phyloP scores from a whole-genome alignment of 257 asterid species.

The Nicotiana paniculata region DNA sequence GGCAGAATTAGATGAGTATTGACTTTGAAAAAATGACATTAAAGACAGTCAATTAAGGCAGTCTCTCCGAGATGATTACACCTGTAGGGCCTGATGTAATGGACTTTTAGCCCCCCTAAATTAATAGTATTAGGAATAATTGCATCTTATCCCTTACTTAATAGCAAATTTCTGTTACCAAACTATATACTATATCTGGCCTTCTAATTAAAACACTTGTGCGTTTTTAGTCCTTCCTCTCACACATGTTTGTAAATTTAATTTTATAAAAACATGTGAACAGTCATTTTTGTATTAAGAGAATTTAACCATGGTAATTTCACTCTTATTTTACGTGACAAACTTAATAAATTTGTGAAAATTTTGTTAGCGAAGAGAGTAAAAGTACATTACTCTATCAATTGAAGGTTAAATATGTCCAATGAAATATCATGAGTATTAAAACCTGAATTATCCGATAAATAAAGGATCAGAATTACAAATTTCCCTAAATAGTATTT shows the following conservation, averaged over 20 bases:
- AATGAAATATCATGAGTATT: background rate
- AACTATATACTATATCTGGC: background rate
- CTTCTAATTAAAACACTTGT: background rate
- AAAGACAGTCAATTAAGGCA: constrained; percentile 33
- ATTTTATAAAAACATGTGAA: background rate
- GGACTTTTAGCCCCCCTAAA: background rate
- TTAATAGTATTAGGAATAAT: background rate
- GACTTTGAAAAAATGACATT: constrained; percentile 22
- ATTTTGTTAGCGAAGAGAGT: background rate
- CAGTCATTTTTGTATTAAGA: background rate
- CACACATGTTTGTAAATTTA: background rate
- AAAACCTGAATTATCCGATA: background rate
- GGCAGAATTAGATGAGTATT: constrained; percentile 17
- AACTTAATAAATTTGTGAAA: background rate
- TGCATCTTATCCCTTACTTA: background rate
- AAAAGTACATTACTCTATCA: background rate
- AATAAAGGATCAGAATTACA: background rate
- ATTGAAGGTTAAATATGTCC: background rate
- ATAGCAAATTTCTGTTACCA: background rate
- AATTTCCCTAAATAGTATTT: background rate
- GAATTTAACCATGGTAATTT: background rate
- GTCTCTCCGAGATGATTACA: constrained; percentile 22
- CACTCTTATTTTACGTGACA: background rate
- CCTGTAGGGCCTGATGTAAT: constrained; percentile 11
- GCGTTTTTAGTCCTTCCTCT: background rate